phyloP scores from a whole-genome alignment of 495 filamentous ascomycete species.

The Neurospora sp. region DNA sequence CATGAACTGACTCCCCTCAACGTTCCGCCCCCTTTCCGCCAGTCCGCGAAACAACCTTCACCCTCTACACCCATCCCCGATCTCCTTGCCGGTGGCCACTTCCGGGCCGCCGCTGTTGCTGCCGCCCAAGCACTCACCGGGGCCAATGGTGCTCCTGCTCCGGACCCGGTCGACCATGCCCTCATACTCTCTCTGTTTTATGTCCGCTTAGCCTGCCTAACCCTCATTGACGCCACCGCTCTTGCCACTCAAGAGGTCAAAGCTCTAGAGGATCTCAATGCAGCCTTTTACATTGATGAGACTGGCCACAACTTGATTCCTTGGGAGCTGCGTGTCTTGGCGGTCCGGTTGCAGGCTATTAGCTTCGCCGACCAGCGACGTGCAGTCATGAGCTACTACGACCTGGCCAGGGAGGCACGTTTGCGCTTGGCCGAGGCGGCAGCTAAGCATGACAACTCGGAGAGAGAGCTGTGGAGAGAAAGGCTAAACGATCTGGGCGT shows the following conservation, averaged over 20 bases:
- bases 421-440: constrained; percentile 33
- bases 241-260: constrained; percentile 83
- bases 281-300: constrained; percentile 52
- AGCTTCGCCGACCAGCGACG: constrained; percentile 75
- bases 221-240: constrained; percentile 53
- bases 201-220: constrained; percentile 72
- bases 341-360: constrained; percentile 72
- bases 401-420: constrained; percentile 70
- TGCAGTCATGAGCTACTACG: constrained; percentile 80
- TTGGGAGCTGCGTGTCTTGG: constrained; percentile 77
- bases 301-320: constrained; percentile 54
- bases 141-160: constrained; percentile 28
- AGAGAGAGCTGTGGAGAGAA: constrained; percentile 52
- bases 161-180: constrained; percentile 45
- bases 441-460: constrained; percentile 30
- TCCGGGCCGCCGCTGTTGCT: constrained; percentile 63
- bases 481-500: constrained; percentile 67
- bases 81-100: constrained; percentile 51
- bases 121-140: constrained; percentile 60
- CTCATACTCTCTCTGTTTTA: constrained; percentile 71
- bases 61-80: constrained; percentile 38
- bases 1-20: constrained; percentile 62
- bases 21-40: constrained; percentile 54
- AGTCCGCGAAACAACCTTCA: constrained; percentile 32
- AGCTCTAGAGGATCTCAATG: constrained; percentile 69